phyloP scores from a whole-genome alignment of 345 rosid genomes.

The Eucalyptus virginea region DNA sequence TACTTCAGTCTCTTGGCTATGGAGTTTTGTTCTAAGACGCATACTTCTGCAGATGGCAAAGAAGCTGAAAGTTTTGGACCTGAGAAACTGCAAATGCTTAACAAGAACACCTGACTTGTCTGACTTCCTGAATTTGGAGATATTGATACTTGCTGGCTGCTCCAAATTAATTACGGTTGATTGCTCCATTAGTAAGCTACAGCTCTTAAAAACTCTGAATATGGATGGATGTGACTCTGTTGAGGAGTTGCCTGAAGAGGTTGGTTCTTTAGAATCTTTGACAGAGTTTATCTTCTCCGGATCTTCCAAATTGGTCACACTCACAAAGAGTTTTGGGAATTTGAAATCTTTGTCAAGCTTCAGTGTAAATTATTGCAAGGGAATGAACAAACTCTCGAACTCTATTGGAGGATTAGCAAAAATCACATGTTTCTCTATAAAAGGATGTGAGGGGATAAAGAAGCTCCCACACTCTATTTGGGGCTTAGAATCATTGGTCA shows the following conservation, averaged over 20 bases:
- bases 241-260: not conserved
- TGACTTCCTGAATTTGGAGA: not conserved
- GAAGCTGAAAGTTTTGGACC: not conserved
- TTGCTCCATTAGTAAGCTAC: not conserved
- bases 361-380: not conserved
- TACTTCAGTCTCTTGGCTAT: fast-evolving
- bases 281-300: not conserved
- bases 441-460: not conserved
- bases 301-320: not conserved
- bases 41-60: not conserved
- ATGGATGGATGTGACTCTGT: not conserved
- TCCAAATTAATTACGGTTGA: not conserved
- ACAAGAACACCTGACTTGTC: not conserved
- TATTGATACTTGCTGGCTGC: not conserved
- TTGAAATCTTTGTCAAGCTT: not conserved
- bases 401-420: not conserved
- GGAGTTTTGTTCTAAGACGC: fast-evolving
- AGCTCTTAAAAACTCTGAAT: not conserved
- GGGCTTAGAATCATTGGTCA: not conserved
- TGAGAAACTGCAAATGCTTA: not conserved
- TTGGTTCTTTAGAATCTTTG: not conserved
- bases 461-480: not conserved
- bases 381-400: not conserved
- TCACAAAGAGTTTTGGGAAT: not conserved
- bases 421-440: not conserved